Conservation (phyloP, 306 rosid genomes). For the Quercus aquifolioides region DNA sequence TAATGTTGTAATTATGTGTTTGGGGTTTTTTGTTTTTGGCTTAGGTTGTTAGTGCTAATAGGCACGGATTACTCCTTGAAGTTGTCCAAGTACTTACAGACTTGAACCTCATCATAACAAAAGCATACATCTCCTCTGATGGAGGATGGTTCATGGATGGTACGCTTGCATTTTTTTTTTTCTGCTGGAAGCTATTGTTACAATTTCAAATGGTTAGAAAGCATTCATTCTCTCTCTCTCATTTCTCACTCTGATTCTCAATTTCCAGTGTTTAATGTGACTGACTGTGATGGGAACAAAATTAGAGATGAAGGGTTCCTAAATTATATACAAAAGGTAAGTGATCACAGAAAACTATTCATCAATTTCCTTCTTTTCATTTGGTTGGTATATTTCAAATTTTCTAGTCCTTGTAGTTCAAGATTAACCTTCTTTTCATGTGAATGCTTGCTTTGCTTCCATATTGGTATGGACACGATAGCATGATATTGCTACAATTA, state of each 20-base stretch:
- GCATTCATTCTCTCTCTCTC: not conserved
- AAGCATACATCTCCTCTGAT: constrained; percentile 6
- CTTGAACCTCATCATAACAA: not conserved
- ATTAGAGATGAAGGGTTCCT: not conserved
- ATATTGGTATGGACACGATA: no score
- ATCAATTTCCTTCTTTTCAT: not conserved
- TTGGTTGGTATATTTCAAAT: not conserved
- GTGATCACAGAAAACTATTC: not conserved
- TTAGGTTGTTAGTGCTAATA: not conserved
- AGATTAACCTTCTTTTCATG: no score
- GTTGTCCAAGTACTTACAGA: not conserved
- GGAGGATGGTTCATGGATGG: constrained; percentile 11
- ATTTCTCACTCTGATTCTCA: not conserved
- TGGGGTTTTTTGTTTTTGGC: not conserved
- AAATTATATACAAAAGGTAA: not conserved
- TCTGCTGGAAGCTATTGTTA: not conserved
- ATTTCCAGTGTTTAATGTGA: constrained; percentile 1
- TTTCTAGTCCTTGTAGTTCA: no score
- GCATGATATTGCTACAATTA: no score
- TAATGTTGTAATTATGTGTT: not conserved
- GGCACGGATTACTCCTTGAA: constrained; percentile 1
- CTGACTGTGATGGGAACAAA: constrained; percentile 1
- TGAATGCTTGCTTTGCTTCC: no score
- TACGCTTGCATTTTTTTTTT: not conserved
- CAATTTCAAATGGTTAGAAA: not conserved